Conservation (phyloP, 192 early-diverging fungal genomes). For the Coemansia sp. region DNA sequence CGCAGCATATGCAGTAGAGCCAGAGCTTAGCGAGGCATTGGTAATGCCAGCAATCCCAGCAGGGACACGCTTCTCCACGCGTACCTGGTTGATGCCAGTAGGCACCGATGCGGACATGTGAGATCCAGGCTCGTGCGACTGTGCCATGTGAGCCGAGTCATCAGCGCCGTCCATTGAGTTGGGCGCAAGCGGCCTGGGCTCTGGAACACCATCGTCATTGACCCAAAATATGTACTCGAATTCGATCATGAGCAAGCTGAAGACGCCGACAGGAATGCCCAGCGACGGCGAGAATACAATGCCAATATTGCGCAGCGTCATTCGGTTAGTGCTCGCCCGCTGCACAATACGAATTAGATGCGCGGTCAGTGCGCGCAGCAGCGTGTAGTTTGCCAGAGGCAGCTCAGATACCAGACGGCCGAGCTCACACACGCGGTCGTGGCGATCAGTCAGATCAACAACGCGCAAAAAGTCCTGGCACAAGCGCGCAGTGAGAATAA, state of each 20-base stretch:
- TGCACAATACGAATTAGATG: conserved; percentile 91
- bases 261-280: conserved; percentile 90
- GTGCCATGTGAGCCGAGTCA: not conserved
- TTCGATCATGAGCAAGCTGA: conserved; percentile 86
- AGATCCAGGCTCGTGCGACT: not conserved
- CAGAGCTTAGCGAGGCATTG: conserved; percentile 4
- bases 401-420: conserved; percentile 71
- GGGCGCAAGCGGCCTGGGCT: conserved; percentile 34
- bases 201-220: conserved; percentile 60
- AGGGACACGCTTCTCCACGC: conserved; percentile 1
- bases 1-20: conserved; percentile 6
- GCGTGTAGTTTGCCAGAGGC: conserved; percentile 87
- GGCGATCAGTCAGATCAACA: conserved; percentile 75
- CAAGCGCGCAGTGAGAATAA: conserved; percentile 86
- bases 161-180: not conserved
- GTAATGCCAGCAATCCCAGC: too few relatives aligned
- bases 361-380: conserved; percentile 79
- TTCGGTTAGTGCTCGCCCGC: conserved; percentile 79
- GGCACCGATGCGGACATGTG: conserved; percentile 34
- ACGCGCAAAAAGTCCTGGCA: conserved; percentile 80
- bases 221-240: conserved; percentile 84
- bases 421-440: conserved; percentile 79
- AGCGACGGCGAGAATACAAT: conserved; percentile 96
- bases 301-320: conserved; percentile 93
- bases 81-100: conserved; percentile 25